Evolutionary conservation across 805 yeast genomes (phyloP), one percentile per base, ranked within the genome.

Genomic region (Lachancea waltii): DNA sequence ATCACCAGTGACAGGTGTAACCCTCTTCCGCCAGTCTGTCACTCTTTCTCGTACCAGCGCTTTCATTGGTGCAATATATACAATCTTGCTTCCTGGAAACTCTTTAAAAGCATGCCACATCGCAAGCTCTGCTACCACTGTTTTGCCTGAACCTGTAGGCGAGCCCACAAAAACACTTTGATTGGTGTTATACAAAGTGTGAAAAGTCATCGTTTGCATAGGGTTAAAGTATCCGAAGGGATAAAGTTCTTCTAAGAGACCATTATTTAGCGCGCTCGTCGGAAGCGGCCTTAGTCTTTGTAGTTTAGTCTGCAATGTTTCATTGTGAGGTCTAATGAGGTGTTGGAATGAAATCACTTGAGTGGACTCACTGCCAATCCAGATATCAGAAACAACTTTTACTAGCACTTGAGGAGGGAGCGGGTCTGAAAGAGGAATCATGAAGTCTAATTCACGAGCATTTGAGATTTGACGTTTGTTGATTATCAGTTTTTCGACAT

Each of bases 141-240:
- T 92, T 60, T 92, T 92, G 49, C 99, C 99, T 0, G 97, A 90
- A 17, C 98, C 98, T 2, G 98, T 92, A 3, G 99, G 99, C 0
- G 97, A 87, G 7, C 99, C 99, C 31, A 92, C 85, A 59, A 92
- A 84, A 0, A 82, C 89, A 56, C 83, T 84, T 1, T 81, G 72
- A 45, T 82, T 75, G 1, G 81, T 65, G 58, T 92, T 79, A 63
- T 89, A 92, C 32, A 92, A 63, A 0, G 95, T 75, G 55, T 89
- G 95, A 64, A 92, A 92, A 0, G 82, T 75, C 97, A 90, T 90
- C 0, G 97, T 90, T 63, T 92, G 98, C 96, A 92, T 89, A 3
- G 98, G 97, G 56, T 92, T 92, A 71, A 92, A 92, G 62, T 84
- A 90, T 40, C 75, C 74, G 67, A 92, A 92, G 3, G 69, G 64